Base-by-base conservation (phyloP, 1,139 yeast genomes). In the Protomyces macrosporus region DNA sequence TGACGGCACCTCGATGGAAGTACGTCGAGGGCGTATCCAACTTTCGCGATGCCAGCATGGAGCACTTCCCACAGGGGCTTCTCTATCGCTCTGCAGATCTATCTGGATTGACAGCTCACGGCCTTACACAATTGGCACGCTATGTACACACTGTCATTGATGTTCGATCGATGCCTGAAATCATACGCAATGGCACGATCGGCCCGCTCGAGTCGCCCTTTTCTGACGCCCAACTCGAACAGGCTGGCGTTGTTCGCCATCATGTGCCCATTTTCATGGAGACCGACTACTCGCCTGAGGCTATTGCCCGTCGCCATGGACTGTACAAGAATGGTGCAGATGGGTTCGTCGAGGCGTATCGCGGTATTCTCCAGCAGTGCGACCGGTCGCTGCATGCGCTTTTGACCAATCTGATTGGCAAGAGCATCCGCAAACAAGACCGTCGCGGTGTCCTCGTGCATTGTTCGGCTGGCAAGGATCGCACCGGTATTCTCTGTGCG, bases 401-500 rank as follows among this genome's bases (percentile, higher is more conserved):
- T 23, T 57, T 57, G 33, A 10, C 32, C 16, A 45, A 35, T 30
- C 50, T 57, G 39, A 37, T 32, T 32, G 39, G 30, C 60, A 16
- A 34, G 40, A 14, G 50, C 48, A 42, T 42, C 1, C 23, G 42
- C 2, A 10, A 36, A 35, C n/a, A 23, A 4, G 53, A 45, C 5
- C 33, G 40, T 4, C 52, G 56, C n/a, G 63, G 63, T 14, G 45
- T 58, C 9, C 30, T 58, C 10, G 55, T 55, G 4, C 60, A 55
- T 35, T 60, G 59, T 34, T 32, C 55, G 53, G 95, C 95, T 0
- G 96, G 96, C 2, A 89, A 88, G 72, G 96, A 90, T 72, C 80
- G 96, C 59, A 89, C 96, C 0, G 96, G 96, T 0, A 78, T 88
- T 10, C 73, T 87, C 68, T 82, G 85, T 2, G 88, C 89, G 84